Evolutionary conservation across 2,329 filamentous ascomycete species (phyloP).

Genomic region (Colletotrichum tanaceti): DNA sequence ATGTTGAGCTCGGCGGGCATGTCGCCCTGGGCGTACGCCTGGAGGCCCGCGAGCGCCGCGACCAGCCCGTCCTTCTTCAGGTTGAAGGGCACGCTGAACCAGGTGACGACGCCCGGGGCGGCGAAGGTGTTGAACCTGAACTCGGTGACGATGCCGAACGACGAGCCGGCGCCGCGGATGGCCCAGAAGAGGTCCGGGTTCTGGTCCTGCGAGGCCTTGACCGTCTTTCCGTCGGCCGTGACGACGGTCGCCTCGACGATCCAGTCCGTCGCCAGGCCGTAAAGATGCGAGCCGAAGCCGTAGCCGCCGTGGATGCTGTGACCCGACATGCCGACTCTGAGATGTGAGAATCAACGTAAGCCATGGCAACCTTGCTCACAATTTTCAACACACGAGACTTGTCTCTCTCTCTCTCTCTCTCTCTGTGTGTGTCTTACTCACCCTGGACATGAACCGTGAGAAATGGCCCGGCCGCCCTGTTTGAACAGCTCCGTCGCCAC

Average conservation of each 20-base stretch:
- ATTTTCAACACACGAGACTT: no score
- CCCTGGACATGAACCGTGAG: conserved; percentile 66
- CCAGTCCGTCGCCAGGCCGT: conserved; percentile 50
- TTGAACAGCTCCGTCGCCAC: conserved; percentile 55
- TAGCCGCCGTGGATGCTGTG: conserved; percentile 58
- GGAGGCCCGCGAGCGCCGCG: conserved; percentile 41
- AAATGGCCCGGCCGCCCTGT: conserved; percentile 55
- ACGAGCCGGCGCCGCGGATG: conserved; percentile 55
- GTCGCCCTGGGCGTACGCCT: conserved; percentile 43
- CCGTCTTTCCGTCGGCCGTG: conserved; percentile 50
- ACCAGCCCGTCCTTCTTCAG: conserved; percentile 11
- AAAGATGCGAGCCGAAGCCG: conserved; percentile 43
- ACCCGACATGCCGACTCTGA: conserved; percentile 54
- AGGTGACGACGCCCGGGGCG: conserved; percentile 49
- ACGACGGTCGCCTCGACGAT: conserved; percentile 52
- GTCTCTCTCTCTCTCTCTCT: no score
- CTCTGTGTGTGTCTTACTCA: no score
- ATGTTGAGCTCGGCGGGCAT: conserved; percentile 47
- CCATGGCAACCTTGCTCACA: no score
- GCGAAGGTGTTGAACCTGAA: conserved; percentile 55
- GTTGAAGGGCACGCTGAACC: conserved; percentile 39
- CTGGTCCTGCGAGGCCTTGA: conserved; percentile 48
- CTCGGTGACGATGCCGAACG: conserved; percentile 54
- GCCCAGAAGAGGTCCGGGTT: conserved; percentile 58
- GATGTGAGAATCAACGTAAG: no score